These are phyloP conservation scores for Auriscalpium orientale DNA, from an alignment of 768 basidiomycete species.

Conservation along the genomic window DNA sequence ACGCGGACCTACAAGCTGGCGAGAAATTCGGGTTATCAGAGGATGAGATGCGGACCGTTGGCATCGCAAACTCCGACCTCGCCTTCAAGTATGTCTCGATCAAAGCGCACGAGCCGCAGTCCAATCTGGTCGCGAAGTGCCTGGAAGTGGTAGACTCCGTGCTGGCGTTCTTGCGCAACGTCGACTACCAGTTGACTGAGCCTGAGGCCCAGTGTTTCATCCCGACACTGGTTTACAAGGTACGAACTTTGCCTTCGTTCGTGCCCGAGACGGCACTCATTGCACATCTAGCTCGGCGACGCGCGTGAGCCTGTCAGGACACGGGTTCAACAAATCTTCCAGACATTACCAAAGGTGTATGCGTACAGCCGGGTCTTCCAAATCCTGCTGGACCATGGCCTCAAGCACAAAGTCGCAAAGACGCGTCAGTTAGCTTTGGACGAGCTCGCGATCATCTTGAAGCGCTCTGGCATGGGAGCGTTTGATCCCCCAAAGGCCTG, in stretches of 20 bases:
- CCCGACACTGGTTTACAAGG: slow-evolving; percentile 86
- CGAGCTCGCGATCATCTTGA: slow-evolving; percentile 69
- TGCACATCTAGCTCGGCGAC: slow-evolving; percentile 72
- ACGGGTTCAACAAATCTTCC: slow-evolving; percentile 79
- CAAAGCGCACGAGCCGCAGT: slow-evolving; percentile 83
- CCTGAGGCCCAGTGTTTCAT: slow-evolving; percentile 83
- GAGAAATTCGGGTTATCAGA: slow-evolving; percentile 38
- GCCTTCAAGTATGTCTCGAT: slow-evolving; percentile 91
- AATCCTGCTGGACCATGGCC: slow-evolving; percentile 78
- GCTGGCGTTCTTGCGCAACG: slow-evolving; percentile 62
- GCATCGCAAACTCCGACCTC: slow-evolving; percentile 85
- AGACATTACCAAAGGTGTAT: slow-evolving; percentile 81
- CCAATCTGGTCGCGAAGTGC: slow-evolving; percentile 81
- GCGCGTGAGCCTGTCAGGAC: slow-evolving; percentile 73
- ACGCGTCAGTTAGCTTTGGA: slow-evolving; percentile 84
- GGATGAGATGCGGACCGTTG: slow-evolving; percentile 50
- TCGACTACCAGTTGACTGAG: slow-evolving; percentile 76
- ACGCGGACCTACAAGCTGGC: slow-evolving; percentile 45
- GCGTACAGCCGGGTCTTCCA: slow-evolving; percentile 91
- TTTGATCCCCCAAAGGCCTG: slow-evolving; percentile 81
- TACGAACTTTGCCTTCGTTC: slow-evolving; percentile 30
- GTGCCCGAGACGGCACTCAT: not conserved
- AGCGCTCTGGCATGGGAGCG: slow-evolving; percentile 73
- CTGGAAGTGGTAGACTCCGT: slow-evolving; percentile 81
- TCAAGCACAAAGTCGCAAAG: slow-evolving; percentile 87